These are phyloP conservation scores for Chamaecrista fasciculata DNA, from an alignment of 306 rosid genomes.

Conservation along the genomic window DNA sequence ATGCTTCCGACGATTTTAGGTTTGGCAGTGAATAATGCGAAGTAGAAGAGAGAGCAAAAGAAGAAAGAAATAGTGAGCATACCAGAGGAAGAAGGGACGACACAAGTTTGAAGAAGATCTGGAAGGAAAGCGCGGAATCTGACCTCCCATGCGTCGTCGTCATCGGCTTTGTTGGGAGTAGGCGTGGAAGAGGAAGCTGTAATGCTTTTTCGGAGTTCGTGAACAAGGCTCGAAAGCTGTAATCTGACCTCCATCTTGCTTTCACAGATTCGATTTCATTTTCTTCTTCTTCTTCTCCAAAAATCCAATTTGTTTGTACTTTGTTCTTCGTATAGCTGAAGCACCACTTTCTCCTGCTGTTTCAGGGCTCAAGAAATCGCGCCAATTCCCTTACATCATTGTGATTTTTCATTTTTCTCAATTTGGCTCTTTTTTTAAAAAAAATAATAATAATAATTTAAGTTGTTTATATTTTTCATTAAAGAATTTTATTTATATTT, in stretches of 20 bases:
- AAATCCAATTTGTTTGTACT: too few species aligned
- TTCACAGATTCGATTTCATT: constrained; percentile 22
- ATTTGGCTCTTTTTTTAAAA: too few species aligned
- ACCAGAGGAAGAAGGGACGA: constrained; percentile 74
- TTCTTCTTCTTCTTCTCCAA: neutral
- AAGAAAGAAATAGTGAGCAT: neutral
- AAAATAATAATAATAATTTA: too few species aligned
- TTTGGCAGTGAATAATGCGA: neutral
- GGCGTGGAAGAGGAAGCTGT: constrained; percentile 67
- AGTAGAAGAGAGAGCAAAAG: neutral
- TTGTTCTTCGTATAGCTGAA: too few species aligned
- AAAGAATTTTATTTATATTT: too few species aligned
- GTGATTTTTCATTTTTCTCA: too few species aligned
- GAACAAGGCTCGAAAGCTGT: constrained; percentile 69
- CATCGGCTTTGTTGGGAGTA: constrained; percentile 36
- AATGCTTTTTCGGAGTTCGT: constrained; percentile 78
- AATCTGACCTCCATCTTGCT: constrained; percentile 46
- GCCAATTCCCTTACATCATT: too few species aligned
- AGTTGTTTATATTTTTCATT: too few species aligned
- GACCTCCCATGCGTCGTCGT: constrained; percentile 58
- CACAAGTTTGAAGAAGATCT: constrained; percentile 63
- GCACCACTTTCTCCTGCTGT: too few species aligned
- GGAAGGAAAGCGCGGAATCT: constrained; percentile 88
- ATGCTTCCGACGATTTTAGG: neutral
- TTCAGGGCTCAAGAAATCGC: too few species aligned